Percentiles rank a stretch among this genome's conserved stretches.
Conservation (phyloP, 192 early-diverging fungal species). For the Entomortierella parvispora region DNA sequence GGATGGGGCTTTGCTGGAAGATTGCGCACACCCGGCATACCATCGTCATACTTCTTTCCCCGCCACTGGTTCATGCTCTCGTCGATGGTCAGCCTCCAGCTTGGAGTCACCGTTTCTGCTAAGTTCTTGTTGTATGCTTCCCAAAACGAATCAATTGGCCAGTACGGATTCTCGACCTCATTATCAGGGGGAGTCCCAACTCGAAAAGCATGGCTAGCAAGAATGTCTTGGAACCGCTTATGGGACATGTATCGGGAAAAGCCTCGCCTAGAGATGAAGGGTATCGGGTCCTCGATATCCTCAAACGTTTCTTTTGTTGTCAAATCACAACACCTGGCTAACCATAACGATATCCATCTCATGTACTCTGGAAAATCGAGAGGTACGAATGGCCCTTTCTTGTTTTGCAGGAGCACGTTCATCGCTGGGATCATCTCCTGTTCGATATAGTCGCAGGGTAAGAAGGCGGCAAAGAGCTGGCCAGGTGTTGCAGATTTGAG, state of each 20-base stretch:
- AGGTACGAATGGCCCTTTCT: background rate
- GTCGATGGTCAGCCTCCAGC: background rate
- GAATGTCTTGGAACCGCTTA: background rate
- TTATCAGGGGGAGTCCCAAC: background rate
- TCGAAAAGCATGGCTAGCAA: background rate
- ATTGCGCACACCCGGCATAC: background rate
- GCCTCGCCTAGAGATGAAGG: background rate
- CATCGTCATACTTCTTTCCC: background rate
- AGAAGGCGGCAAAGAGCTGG: constrained; percentile 5
- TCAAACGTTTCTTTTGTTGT: background rate
- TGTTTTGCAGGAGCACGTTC: background rate
- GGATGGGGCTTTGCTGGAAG: background rate
- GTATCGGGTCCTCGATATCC: no score
- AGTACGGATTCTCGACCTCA: background rate
- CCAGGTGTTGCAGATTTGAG: background rate
- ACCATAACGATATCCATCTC: background rate
- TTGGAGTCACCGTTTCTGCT: background rate
- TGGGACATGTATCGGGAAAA: background rate
- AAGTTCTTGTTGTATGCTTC: constrained; percentile 4
- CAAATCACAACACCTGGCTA: background rate
- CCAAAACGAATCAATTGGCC: background rate
- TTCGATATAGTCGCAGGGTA: background rate
- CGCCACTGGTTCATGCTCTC: constrained; percentile 10
- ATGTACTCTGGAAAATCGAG: constrained; percentile 5
- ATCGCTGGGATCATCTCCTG: constrained; percentile 3